A percentile compares a stretch with the other conserved stretches of the same genome.
These are phyloP conservation scores for Moniliophthora roreri DNA, from an alignment of 1,284 basidiomycete genomes.

Conservation along the genomic window DNA sequence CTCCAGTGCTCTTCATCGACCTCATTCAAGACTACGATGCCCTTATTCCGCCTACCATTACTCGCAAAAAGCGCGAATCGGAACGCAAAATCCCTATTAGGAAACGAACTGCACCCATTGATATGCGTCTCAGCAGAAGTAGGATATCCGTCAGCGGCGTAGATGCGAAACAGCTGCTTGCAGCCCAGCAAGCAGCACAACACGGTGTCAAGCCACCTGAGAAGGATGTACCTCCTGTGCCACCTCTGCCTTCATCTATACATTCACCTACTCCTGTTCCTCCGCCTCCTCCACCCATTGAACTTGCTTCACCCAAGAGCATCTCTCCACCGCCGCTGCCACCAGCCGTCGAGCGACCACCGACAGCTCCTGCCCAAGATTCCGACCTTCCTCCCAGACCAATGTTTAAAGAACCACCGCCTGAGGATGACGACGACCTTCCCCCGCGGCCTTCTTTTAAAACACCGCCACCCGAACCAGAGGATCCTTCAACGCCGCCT, in stretches of 20 bases:
- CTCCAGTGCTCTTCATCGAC: slow-evolving; percentile 77
- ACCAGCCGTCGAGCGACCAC: slow-evolving; percentile 13
- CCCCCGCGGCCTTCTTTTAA: slow-evolving; percentile 49
- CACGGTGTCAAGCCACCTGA: slow-evolving; percentile 39
- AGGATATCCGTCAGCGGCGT: slow-evolving; percentile 56
- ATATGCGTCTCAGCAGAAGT: slow-evolving; percentile 81
- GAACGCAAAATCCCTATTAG: slow-evolving; percentile 79
- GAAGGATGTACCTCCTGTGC: slow-evolving; percentile 15
- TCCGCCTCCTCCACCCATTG: slow-evolving; percentile 20
- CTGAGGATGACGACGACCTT: slow-evolving; percentile 26
- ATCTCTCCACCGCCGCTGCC: slow-evolving; percentile 21
- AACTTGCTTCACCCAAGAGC: background rate
- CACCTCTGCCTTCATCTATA: slow-evolving; percentile 28
- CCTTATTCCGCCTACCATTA: slow-evolving; percentile 80
- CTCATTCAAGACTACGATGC: slow-evolving; percentile 75
- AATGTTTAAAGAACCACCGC: slow-evolving; percentile 44
- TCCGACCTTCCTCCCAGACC: slow-evolving; percentile 52
- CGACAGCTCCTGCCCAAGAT: slow-evolving; percentile 35
- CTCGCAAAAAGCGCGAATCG: slow-evolving; percentile 82
- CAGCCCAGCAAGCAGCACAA: slow-evolving; percentile 69
- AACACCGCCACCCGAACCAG: slow-evolving; percentile 36
- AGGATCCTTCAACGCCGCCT: slow-evolving; percentile 26
- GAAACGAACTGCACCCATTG: slow-evolving; percentile 86
- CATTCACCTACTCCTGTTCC: slow-evolving; percentile 16
- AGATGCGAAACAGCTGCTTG: slow-evolving; percentile 77